Evolutionary conservation across 2,329 filamentous ascomycete genomes (phyloP).

Genomic region (Cryphonectria japonica): DNA sequence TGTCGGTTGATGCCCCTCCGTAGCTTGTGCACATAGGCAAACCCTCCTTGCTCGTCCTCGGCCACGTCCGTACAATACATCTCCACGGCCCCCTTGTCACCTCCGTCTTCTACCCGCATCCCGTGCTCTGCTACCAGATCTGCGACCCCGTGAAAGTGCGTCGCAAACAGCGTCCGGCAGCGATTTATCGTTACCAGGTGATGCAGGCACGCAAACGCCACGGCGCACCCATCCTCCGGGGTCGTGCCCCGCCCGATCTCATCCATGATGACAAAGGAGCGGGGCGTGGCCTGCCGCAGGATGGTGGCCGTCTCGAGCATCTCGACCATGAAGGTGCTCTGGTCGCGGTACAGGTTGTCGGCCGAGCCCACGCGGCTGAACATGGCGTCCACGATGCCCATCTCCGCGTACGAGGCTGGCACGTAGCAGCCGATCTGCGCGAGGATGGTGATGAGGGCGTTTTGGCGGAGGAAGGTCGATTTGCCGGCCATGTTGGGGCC

Average conservation of each 20-base stretch:
- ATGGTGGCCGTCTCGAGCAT: slow-evolving; percentile 97
- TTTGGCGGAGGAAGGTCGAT: slow-evolving; percentile 93
- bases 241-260: slow-evolving; percentile 95
- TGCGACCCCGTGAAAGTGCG: slow-evolving; percentile 86
- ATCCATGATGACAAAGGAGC: slow-evolving; percentile 97
- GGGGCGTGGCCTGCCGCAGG: slow-evolving; percentile 77
- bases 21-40: slow-evolving; percentile 85
- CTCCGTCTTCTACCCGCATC: slow-evolving; percentile 42
- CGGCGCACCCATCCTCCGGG: slow-evolving; percentile 85
- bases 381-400: slow-evolving; percentile 93
- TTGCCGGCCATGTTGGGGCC: slow-evolving; percentile 99
- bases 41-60: slow-evolving; percentile 71
- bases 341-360: slow-evolving; percentile 91
- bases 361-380: slow-evolving; percentile 93
- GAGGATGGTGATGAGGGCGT: slow-evolving; percentile 90
- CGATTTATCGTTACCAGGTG: slow-evolving; percentile 79
- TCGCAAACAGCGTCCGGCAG: slow-evolving; percentile 86
- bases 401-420: slow-evolving; percentile 80
- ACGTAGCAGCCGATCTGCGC: slow-evolving; percentile 94
- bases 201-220: slow-evolving; percentile 85
- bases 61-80: slow-evolving; percentile 89
- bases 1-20: slow-evolving; percentile 80
- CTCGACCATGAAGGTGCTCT: slow-evolving; percentile 99
- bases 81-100: slow-evolving; percentile 54
- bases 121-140: slow-evolving; percentile 69